These are phyloP conservation scores for Venturia nashicola DNA, from an alignment of 2,329 filamentous ascomycete genomes.

Conservation along the genomic window DNA sequence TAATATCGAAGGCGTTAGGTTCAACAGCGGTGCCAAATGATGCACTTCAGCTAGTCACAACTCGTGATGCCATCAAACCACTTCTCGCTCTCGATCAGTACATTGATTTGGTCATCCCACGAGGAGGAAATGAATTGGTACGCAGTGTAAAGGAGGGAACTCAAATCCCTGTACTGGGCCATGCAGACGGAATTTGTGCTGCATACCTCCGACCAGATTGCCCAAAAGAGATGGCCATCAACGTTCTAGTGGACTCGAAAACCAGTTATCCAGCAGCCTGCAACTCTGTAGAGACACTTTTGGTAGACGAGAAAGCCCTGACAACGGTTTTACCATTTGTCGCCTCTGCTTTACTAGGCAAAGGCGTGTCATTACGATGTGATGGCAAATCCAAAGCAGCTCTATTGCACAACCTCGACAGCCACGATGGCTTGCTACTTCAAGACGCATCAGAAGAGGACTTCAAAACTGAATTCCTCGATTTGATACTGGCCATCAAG, in stretches of 20 bases:
- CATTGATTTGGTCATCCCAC: conserved; percentile 90
- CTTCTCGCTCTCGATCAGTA: conserved; percentile 75
- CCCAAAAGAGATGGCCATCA: conserved; percentile 56
- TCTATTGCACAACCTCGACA: conserved; percentile 37
- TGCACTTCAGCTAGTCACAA: conserved; percentile 87
- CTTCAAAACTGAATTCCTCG: conserved; percentile 81
- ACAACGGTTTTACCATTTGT: conserved; percentile 55
- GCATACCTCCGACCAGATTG: conserved; percentile 75
- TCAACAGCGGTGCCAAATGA: conserved; percentile 66
- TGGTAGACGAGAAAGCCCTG: conserved; percentile 66
- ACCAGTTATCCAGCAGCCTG: conserved; percentile 91
- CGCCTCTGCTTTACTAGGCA: conserved; percentile 59
- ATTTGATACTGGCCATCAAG: conserved; percentile 74
- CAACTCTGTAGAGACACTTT: conserved; percentile 84
- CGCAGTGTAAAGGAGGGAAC: conserved; percentile 81
- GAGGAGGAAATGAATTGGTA: conserved; percentile 83
- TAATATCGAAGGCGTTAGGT: conserved; percentile 68
- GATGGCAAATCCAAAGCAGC: conserved; percentile 56
- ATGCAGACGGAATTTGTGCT: conserved; percentile 86
- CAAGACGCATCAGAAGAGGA: conserved; percentile 58
- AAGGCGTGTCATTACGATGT: conserved; percentile 74
- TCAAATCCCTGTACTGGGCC: conserved; percentile 88
- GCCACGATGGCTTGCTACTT: conserved; percentile 34
- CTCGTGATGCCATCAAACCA: conserved; percentile 77
- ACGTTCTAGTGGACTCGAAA: conserved; percentile 82